Base-by-base conservation (phyloP, 1,139 yeast genomes). In the Lodderomyces orthopsilosis region DNA sequence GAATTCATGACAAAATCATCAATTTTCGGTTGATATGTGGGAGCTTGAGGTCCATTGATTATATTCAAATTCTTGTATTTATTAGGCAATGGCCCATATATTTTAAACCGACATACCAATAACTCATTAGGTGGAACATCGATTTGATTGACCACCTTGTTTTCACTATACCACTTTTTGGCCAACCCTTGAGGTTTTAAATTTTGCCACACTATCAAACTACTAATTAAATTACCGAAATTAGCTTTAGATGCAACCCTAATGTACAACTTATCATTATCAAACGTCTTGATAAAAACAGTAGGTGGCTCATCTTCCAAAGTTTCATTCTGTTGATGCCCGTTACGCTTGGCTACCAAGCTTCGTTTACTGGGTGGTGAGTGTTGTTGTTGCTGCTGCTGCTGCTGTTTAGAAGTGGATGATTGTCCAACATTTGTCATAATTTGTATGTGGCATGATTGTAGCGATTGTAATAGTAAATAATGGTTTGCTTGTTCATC, bases 141-240 rank as follows among this genome's bases (percentile, higher is more conserved):
- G n/a, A 44, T 33, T 28, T 43, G 38, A 14, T 30, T 34, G 4
- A 57, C 57, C 12, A 73, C 72, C 40, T 70, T 70, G 46, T 72
- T 72, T 40, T 66, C 68, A 46, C 68, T 67, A 48, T 66, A 69
- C 81, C 82, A 75, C 57, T 83, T 83, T 49, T 79, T 77, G 24
- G 74, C 75, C 13, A 83, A 59, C 0, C 89, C 87, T 35, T 63
- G 69, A 1, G 83, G 80, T 48, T 69, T 75, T 51, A 84, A 56
- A 39, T 75, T 70, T 51, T 82, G 85, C 93, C 94, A 85, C 38
- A 82, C 76, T 28, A 81, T 56, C 38, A 84, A 61, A 18, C 75
- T 58, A 37, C 79, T 66, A n/a, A 84, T 51, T 24, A 84, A 57
- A 41, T 67, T 66, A 27, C 76, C 69, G 47, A 82, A 81, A 35